Percentiles rank a stretch among this genome's conserved stretches.
Conservation (phyloP, 148 eudicot species). For the Limonium bicolor region DNA sequence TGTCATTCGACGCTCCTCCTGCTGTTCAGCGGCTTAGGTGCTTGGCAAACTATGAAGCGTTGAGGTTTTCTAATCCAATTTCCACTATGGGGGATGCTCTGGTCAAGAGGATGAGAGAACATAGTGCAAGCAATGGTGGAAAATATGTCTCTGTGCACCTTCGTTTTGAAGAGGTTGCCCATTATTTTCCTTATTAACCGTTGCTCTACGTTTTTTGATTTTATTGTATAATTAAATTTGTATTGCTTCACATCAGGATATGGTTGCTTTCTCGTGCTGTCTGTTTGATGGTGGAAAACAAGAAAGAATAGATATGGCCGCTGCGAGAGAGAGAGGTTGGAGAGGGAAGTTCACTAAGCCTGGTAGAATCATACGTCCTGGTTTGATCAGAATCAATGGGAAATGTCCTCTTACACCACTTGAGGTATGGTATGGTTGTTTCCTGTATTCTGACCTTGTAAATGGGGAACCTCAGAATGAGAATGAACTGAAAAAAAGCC, state of each 20-base stretch:
- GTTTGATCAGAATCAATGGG: slow-evolving; percentile 79
- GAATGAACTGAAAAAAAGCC: too few species aligned
- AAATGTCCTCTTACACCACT: slow-evolving; percentile 93
- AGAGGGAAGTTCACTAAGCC: slow-evolving; percentile 92
- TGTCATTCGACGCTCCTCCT: slow-evolving; percentile 93
- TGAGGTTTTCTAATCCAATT: slow-evolving; percentile 70
- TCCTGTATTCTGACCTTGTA: too few species aligned
- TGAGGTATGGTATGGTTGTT: slow-evolving; percentile 41
- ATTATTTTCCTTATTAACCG: background rate
- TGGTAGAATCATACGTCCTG: slow-evolving; percentile 84
- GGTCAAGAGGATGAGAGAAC: slow-evolving; percentile 81
- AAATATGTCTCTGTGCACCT: slow-evolving; percentile 96
- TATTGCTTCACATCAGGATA: slow-evolving; percentile 40
- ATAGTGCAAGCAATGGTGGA: slow-evolving; percentile 64
- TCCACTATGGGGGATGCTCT: slow-evolving; percentile 54
- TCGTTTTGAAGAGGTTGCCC: slow-evolving; percentile 93
- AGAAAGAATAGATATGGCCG: slow-evolving; percentile 78
- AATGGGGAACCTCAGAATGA: too few species aligned
- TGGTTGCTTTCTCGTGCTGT: slow-evolving; percentile 99
- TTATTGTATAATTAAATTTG: background rate
- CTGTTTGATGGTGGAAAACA: slow-evolving; percentile 72
- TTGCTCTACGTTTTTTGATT: background rate
- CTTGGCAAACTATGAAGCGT: slow-evolving; percentile 90
- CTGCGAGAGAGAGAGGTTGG: slow-evolving; percentile 99
- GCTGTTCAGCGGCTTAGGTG: slow-evolving; percentile 85